Percentiles rank a stretch among this genome's conserved stretches.
Evolutionary conservation across 192 early-diverging fungal species (phyloP).

Genomic region (Pilobolus umbonatus): DNA sequence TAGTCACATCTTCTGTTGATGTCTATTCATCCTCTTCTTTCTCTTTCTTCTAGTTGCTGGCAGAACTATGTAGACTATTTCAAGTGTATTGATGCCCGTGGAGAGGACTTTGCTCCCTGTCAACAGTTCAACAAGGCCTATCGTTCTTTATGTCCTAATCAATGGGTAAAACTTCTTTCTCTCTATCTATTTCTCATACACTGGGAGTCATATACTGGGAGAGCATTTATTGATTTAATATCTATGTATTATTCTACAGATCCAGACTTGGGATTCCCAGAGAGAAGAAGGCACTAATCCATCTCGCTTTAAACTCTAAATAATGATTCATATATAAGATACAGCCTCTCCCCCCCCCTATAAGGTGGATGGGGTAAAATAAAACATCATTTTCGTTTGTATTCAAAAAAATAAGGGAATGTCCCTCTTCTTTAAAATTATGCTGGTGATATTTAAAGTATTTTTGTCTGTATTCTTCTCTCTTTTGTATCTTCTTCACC

Average conservation of each 20-base stretch:
- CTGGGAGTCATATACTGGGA: not conserved
- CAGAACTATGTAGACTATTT: conserved; percentile 97
- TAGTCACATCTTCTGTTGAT: too few relatives aligned
- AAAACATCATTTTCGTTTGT: too few relatives aligned
- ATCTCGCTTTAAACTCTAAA: conserved; percentile 41
- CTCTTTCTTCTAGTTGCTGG: conserved; percentile 66
- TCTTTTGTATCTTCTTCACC: not conserved
- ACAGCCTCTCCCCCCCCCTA: too few relatives aligned
- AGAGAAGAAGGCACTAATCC: conserved; percentile 44
- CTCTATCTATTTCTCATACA: not conserved
- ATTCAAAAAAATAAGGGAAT: too few relatives aligned
- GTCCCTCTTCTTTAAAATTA: conserved; percentile 3
- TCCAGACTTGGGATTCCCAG: conserved; percentile 42
- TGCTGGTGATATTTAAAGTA: not conserved
- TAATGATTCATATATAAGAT: too few relatives aligned
- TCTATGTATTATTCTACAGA: conserved; percentile 27
- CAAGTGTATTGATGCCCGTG: conserved; percentile 88
- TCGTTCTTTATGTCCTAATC: conserved; percentile 82
- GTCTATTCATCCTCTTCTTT: not conserved
- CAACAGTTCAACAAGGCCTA: conserved; percentile 83
- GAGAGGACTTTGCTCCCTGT: conserved; percentile 93
- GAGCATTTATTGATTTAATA: not conserved
- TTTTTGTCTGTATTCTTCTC: not conserved
- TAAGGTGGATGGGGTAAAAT: too few relatives aligned
- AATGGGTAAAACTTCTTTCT: conserved; percentile 70